Evolutionary conservation across 805 yeast genomes (phyloP).

Genomic region (Barnettozyma sp.): DNA sequence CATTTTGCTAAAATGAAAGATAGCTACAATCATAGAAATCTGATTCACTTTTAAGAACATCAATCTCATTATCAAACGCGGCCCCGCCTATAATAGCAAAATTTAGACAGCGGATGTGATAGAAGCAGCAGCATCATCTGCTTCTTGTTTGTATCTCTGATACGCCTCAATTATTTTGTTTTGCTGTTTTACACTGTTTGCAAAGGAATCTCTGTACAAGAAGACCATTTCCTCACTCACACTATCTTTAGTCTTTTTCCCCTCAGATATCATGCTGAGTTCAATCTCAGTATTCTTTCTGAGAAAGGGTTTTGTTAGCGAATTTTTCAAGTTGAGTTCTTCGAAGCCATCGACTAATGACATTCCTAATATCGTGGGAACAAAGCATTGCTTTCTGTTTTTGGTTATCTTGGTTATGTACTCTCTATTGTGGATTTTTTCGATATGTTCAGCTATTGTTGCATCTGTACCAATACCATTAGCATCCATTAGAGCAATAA

Average conservation of each 20-base stretch:
- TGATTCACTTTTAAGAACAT: constrained; percentile 1
- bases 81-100: neutral
- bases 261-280: constrained; percentile 62
- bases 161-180: constrained; percentile 31
- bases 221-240: constrained; percentile 50
- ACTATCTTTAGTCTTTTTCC: constrained; percentile 42
- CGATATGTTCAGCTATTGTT: constrained; percentile 96
- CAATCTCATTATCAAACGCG: neutral
- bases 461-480: constrained; percentile 99
- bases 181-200: constrained; percentile 37
- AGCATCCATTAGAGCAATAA: constrained; percentile 89
- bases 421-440: constrained; percentile 60
- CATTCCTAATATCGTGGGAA: constrained; percentile 81
- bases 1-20: constrained; percentile 32
- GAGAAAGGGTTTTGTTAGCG: constrained; percentile 83
- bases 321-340: constrained; percentile 61
- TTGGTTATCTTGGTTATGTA: constrained; percentile 48
- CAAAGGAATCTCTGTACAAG: constrained; percentile 58
- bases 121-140: neutral
- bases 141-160: constrained; percentile 4
- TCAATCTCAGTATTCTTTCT: constrained; percentile 68
- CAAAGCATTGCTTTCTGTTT: constrained; percentile 36
- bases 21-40: too few relatives aligned
- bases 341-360: constrained; percentile 87
- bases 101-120: too few relatives aligned